Conservation (phyloP, 805 yeast species). For the Cyberlindnera lachancei region DNA sequence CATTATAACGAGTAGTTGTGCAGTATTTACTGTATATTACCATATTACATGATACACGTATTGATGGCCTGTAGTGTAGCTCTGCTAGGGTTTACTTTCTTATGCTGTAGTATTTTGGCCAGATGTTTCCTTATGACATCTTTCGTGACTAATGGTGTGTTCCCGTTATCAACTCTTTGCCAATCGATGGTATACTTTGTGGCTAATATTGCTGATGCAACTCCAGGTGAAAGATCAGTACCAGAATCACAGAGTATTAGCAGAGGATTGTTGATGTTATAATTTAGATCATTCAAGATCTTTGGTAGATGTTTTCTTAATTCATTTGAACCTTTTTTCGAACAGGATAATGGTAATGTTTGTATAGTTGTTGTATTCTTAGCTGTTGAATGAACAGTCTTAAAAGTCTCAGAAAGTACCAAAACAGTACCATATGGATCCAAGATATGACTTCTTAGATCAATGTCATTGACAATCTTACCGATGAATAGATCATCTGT, state of each 20-base stretch:
- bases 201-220: conserved; percentile 46
- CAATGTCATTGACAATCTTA: conserved; percentile 5
- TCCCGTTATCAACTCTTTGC: conserved; percentile 17
- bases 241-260: conserved; percentile 58
- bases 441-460: too few species aligned
- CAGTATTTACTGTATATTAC: not conserved
- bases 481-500: conserved; percentile 20
- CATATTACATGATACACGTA: conserved; percentile 38
- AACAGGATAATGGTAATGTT: not conserved
- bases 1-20: conserved; percentile 67
- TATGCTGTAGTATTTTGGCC: conserved; percentile 36
- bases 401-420: conserved; percentile 7
- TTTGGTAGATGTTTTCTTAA: conserved; percentile 41
- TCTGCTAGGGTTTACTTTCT: conserved; percentile 68
- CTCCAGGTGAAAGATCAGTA: conserved; percentile 57
- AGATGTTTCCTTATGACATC: conserved; percentile 49
- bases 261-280: not conserved
- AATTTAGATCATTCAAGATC: conserved; percentile 34
- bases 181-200: conserved; percentile 37
- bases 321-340: conserved; percentile 60
- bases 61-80: conserved; percentile 71
- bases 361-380: too few species aligned
- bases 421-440: too few species aligned
- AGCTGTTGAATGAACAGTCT: not conserved
- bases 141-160: conserved; percentile 36